Conservation (phyloP, 768 basidiomycete genomes). For the Boletus bicolor region DNA sequence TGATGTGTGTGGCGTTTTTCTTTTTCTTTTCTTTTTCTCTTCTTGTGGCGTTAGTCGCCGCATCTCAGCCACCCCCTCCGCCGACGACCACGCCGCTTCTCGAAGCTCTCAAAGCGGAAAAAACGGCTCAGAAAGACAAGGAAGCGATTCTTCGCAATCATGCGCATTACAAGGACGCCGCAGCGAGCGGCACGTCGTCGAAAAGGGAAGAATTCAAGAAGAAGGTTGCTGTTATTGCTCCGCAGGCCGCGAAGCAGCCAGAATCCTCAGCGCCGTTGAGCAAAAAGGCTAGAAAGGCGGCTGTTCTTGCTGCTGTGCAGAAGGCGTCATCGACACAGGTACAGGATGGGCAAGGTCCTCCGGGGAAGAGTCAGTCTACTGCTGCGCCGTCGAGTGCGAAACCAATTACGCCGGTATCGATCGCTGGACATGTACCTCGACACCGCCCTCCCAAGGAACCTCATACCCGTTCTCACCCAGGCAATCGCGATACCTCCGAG, state of each 20-base stretch:
- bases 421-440: constrained; percentile 3
- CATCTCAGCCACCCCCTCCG: constrained; percentile 52
- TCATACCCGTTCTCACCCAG: constrained; percentile 13
- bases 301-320: constrained; percentile 13
- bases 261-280: constrained; percentile 26
- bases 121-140: constrained; percentile 63
- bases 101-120: constrained; percentile 86
- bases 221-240: constrained; percentile 21
- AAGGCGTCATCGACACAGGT: constrained; percentile 20
- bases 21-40: too few species aligned
- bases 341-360: neutral
- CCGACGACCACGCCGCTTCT: constrained; percentile 90
- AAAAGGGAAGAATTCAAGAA: constrained; percentile 42
- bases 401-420: constrained; percentile 6
- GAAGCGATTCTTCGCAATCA: constrained; percentile 70
- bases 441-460: constrained; percentile 19
- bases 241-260: constrained; percentile 31
- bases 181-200: constrained; percentile 25
- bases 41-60: constrained; percentile 47
- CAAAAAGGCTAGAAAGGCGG: constrained; percentile 36
- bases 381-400: constrained; percentile 13
- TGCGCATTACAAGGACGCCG: constrained; percentile 61
- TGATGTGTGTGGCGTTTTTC: neutral
- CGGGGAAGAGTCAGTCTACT: constrained; percentile 3
- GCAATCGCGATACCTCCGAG: constrained; percentile 6